Evolutionary conservation across 2,329 filamentous ascomycete species (phyloP), one percentile per base, ranked within the genome.

Genomic region (Penicillium sp.): DNA sequence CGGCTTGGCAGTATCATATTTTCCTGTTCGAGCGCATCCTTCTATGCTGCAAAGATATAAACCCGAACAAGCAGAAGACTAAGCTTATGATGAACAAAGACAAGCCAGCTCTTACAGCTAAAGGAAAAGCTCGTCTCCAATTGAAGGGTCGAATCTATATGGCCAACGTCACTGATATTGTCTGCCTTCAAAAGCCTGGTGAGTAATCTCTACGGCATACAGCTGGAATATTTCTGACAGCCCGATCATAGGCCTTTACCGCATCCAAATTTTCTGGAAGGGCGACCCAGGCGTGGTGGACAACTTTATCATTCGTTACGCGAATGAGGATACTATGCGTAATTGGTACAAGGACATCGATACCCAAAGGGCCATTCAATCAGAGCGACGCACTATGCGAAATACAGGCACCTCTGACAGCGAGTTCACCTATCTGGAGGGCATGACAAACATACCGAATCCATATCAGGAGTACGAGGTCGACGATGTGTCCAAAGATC

Each of bases 141-240:
- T 83, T 99, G 29, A 99, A 99, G 76, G 95, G 95, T 39, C 87
- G 95, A 51, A 99, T 99, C 68, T 98, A 97, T 78, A 98, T 99
- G 93, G 92, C 93, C 65, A 99, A 99, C 70, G 93, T 99, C 54
- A 98, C 93, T 39, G 91, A 97, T 73, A 88, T 96, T n/a, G 81
- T 96, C 43, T 93, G 90, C 19, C 81, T 95, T 58, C 87, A 89
- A 49, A 96, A 93, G 74, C 90, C 91, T 76, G 92, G 93, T 96
- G 84, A 71, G 84, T 53, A 33, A n/a, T 71, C 53, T 27, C 3
- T 21, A 22, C n/a, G 7, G 10, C 39, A 9, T 13, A 33, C 10
- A 31, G 8, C 8, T 35, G 16, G 33, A 4, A n/a, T 31, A 24
- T 14, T 46, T 27, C 6, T 49, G 10, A 35, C 29, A 56, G 10